phyloP scores from a whole-genome alignment of 2,329 filamentous ascomycete species.

The Diplodia mutila region DNA sequence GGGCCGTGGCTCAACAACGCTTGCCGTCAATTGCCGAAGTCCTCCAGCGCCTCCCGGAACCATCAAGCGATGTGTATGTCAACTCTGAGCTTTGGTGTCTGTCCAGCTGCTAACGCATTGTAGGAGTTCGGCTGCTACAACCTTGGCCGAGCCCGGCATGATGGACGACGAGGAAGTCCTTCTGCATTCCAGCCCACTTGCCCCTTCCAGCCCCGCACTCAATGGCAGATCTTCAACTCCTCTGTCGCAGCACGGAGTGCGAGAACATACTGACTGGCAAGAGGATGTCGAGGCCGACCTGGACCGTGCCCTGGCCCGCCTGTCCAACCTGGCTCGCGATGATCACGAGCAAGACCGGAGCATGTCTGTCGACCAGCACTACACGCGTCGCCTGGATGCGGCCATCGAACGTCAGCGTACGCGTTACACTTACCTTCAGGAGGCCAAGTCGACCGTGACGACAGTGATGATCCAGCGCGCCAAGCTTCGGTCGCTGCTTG shows the following conservation, averaged over 20 bases:
- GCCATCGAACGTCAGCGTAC: neutral
- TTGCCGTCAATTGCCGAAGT: neutral
- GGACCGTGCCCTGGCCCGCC: constrained; percentile 33
- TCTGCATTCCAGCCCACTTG: neutral
- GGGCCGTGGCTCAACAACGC: too few relatives aligned
- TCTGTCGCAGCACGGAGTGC: constrained; percentile 5
- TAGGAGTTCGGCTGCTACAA: neutral
- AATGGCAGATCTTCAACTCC: neutral
- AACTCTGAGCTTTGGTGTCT: neutral
- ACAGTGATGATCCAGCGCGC: neutral
- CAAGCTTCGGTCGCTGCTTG: neutral
- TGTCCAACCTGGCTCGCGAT: constrained; percentile 39
- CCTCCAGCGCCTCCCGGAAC: neutral
- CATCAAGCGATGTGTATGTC: neutral
- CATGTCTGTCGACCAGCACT: constrained; percentile 35
- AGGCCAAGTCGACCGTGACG: neutral
- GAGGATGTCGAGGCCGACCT: constrained; percentile 38
- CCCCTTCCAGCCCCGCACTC: neutral
- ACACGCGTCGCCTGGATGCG: constrained; percentile 32
- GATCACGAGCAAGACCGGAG: constrained; percentile 33
- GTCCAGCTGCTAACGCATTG: neutral
- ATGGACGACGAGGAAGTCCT: neutral
- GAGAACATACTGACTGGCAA: constrained; percentile 38
- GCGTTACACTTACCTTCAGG: neutral
- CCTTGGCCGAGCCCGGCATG: neutral